These are phyloP conservation scores for Ceratocystis alfenasii DNA, from an alignment of 2,329 filamentous ascomycete species.

Conservation along the genomic window DNA sequence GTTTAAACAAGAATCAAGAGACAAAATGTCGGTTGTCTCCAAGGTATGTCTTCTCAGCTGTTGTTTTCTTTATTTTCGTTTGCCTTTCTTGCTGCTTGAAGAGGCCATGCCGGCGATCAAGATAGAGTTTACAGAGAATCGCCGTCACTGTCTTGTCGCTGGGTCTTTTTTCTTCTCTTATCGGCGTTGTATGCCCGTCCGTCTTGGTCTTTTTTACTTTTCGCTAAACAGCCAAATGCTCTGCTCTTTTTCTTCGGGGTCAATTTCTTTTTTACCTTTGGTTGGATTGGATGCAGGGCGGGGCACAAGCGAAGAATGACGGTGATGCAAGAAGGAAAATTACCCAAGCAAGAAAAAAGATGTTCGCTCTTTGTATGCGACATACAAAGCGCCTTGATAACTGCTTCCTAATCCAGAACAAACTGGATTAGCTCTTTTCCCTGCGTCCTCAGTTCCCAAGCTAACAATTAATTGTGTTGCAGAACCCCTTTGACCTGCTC, in stretches of 20 bases:
- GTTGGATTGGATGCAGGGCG: not conserved
- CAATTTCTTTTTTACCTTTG: not conserved
- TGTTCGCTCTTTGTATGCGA: too few species aligned
- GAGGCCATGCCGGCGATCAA: not conserved
- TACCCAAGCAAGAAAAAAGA: too few species aligned
- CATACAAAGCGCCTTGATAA: too few species aligned
- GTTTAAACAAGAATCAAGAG: conserved; percentile 31
- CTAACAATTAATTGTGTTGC: conserved; percentile 15
- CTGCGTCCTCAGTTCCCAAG: not conserved
- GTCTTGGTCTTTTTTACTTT: not conserved
- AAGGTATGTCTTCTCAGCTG: conserved; percentile 38
- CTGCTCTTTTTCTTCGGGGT: not conserved
- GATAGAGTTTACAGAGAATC: too few species aligned
- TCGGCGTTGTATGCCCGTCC: not conserved
- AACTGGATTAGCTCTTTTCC: too few species aligned
- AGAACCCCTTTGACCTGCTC: conserved; percentile 98
- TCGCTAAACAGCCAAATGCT: not conserved
- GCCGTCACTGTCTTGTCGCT: not conserved
- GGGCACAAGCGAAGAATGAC: not conserved
- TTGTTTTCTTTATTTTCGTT: not conserved
- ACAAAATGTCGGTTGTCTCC: conserved; percentile 51
- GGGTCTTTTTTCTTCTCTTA: not conserved
- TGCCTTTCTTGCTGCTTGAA: not conserved
- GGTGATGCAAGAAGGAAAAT: not conserved
- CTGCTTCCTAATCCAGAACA: too few species aligned